Conservation (phyloP, 192 early-diverging fungal species). For the Mortierella hygrophila region DNA sequence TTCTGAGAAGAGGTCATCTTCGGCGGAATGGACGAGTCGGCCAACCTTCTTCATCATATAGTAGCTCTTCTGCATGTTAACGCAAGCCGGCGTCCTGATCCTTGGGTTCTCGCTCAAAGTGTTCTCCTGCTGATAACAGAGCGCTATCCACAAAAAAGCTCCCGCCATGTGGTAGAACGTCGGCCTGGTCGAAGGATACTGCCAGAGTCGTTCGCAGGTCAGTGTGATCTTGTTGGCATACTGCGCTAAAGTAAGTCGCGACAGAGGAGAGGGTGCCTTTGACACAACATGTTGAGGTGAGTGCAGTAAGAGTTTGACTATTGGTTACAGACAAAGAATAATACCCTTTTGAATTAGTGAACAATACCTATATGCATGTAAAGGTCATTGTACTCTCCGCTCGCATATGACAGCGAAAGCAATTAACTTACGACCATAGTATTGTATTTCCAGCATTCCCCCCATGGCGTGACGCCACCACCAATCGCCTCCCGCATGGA, state of each 20-base stretch:
- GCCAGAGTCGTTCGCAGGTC: slow-evolving; percentile 48
- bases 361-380: background rate
- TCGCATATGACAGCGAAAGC: background rate
- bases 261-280: slow-evolving; percentile 25
- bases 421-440: slow-evolving; percentile 40
- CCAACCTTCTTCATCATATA: slow-evolving; percentile 48
- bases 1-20: slow-evolving; percentile 46
- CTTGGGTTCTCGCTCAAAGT: slow-evolving; percentile 52
- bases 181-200: slow-evolving; percentile 42
- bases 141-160: slow-evolving; percentile 36
- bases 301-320: slow-evolving; percentile 51
- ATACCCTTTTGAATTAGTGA: background rate
- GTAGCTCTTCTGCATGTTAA: slow-evolving; percentile 57
- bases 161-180: slow-evolving; percentile 45
- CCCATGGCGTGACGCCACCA: slow-evolving; percentile 54
- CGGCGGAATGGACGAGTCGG: slow-evolving; percentile 37
- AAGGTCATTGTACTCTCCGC: background rate
- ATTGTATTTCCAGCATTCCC: slow-evolving; percentile 37
- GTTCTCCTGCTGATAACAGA: slow-evolving; percentile 56
- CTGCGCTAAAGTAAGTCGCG: slow-evolving; percentile 34
- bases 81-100: slow-evolving; percentile 48
- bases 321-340: background rate
- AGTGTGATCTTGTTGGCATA: slow-evolving; percentile 48
- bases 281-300: slow-evolving; percentile 48
- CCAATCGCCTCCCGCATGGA: slow-evolving; percentile 52